Evolutionary conservation across 495 filamentous ascomycete genomes (phyloP), one percentile per base, ranked within the genome.

Genomic region (Chaetomium fimeti): DNA sequence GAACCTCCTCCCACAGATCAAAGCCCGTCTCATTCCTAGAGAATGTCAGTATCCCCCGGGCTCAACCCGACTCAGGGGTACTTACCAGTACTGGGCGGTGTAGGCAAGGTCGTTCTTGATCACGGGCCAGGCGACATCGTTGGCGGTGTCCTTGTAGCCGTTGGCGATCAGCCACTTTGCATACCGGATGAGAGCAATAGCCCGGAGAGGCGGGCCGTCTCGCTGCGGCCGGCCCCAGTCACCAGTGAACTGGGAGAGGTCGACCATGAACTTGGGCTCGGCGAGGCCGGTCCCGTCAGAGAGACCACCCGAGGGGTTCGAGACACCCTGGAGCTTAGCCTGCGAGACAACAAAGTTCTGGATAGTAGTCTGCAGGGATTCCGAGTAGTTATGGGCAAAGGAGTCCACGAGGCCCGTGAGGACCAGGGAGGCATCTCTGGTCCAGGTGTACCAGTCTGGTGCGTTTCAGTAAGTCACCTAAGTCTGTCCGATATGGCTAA

Each of bases 1-100:
- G 72, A 1, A 88, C 82, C 73, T 90, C 88, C 67, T 90, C 88
- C 88, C 88, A 90, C 1, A 91, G 79, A 71, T 91, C 88, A 61
- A 83, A 91, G 36, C 85, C 86, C 25, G 82, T 85, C 60, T 84
- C 76, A 67, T 84, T 86, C 73, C 69, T 69, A 15, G 6, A 20
- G 1, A 0, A 29, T 32, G 49, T 55, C 8, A 55, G 51, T 29
- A 43, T 11, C 24, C 32, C 36, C 11, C 4, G 11, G 18, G 24
- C 29, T 27, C 18, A 9, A 12, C 1, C 18, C 9, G 36, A 18
- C 20, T 24, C 36, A 29, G 38, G 20, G 32, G 16, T n/a, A 60
- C 68, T 32, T 64, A 75, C 89, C 89, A 92, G 76, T 91, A 87
- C 66, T 90, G 82, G 5, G 85, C 77, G 9, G 89, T 83, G 66